phyloP scores from a whole-genome alignment of 2,329 filamentous ascomycete species.

The Fonsecaea erecta region DNA sequence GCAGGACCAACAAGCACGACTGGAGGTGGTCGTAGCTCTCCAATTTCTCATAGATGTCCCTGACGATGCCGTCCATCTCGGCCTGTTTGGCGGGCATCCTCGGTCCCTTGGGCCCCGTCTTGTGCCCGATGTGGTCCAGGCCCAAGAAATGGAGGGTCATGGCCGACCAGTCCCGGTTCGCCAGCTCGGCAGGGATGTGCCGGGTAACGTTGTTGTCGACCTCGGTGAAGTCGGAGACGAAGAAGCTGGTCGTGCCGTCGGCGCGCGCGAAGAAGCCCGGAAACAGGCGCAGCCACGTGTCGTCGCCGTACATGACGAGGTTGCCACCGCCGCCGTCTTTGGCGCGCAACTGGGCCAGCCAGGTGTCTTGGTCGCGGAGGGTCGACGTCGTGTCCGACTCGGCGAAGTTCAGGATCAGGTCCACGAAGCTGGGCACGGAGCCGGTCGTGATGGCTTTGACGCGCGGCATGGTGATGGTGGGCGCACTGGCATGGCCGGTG shows the following conservation, averaged over 20 bases:
- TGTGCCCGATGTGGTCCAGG: conserved; percentile 96
- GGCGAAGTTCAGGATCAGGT: conserved; percentile 94
- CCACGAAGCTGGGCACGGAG: conserved; percentile 96
- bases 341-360: conserved; percentile 89
- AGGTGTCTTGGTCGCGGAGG: conserved; percentile 87
- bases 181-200: conserved; percentile 77
- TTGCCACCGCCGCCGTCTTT: conserved; percentile 67
- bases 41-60: conserved; percentile 76
- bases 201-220: conserved; percentile 97
- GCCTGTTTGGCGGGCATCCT: conserved; percentile 91
- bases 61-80: conserved; percentile 89
- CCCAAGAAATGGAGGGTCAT: conserved; percentile 96
- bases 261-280: conserved; percentile 82
- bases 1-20: conserved; percentile 81
- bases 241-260: conserved; percentile 97
- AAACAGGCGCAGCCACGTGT: conserved; percentile 98
- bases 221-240: conserved; percentile 97
- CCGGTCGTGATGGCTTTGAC: conserved; percentile 97
- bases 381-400: conserved; percentile 91
- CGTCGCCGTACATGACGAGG: conserved; percentile 93
- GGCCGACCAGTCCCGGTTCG: conserved; percentile 81
- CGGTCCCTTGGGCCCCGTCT: conserved; percentile 82
- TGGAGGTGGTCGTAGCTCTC: conserved; percentile 70
- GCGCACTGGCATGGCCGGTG: conserved; percentile 93
- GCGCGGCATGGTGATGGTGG: conserved; percentile 97